These are phyloP conservation scores for Musa acuminata DNA, from an alignment of 176 grass and related monocot genomes.

Conservation along the genomic window DNA sequence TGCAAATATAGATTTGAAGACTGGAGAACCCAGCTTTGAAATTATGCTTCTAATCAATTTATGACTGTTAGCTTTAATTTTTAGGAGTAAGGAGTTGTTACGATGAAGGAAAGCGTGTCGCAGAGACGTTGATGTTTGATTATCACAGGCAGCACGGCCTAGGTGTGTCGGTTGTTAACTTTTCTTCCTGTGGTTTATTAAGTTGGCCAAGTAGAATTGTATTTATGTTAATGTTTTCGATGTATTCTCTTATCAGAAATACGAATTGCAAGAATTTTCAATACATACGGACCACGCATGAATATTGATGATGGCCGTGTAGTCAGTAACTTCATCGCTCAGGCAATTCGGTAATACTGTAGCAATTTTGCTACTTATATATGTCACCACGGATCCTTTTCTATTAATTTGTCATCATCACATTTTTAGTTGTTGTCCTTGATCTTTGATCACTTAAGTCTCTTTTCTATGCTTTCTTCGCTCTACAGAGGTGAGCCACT, in stretches of 20 bases:
- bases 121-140: conserved; percentile 99
- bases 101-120: conserved; percentile 98
- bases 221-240: conserved; percentile 2
- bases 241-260: conserved; percentile 52
- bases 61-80: conserved; percentile 8
- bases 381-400: conserved; percentile 1
- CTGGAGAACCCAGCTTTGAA: neutral
- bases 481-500: conserved; percentile 60
- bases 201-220: too few relatives aligned
- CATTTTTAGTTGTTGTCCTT: conserved; percentile 29
- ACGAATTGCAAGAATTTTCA: conserved; percentile 99
- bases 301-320: conserved; percentile 99
- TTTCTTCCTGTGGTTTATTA: neutral
- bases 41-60: conserved; percentile 2
- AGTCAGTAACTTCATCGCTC: conserved; percentile 99
- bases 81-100: conserved; percentile 98
- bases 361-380: conserved; percentile 14
- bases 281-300: conserved; percentile 99
- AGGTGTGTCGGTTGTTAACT: conserved; percentile 43
- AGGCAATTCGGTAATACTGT: conserved; percentile 77
- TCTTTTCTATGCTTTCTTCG: neutral
- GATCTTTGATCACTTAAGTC: neutral
- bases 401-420: conserved; percentile 5
- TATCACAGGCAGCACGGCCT: conserved; percentile 99
- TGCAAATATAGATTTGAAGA: neutral